Conservation (phyloP, 2,329 filamentous ascomycete genomes). For the Chaetomium strumarium region DNA sequence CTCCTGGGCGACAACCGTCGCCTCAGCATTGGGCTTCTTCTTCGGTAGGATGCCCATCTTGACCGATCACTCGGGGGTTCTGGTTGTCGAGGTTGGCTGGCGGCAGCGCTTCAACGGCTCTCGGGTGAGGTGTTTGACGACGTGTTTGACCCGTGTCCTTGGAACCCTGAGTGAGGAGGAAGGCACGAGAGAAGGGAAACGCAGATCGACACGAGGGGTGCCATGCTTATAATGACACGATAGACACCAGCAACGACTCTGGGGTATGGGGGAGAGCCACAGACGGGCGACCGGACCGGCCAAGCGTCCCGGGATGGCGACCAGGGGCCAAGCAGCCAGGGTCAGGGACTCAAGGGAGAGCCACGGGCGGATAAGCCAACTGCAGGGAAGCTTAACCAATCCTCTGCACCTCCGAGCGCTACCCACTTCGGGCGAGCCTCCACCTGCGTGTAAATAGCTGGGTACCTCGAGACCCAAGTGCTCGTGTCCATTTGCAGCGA, state of each 20-base stretch:
- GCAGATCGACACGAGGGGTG: conserved; percentile 14
- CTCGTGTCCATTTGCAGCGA: not conserved
- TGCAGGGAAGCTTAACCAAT: conserved; percentile 25
- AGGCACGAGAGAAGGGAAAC: conserved; percentile 9
- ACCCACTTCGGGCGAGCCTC: conserved; percentile 17
- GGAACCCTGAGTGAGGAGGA: conserved; percentile 16
- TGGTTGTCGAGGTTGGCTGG: conserved; percentile 9
- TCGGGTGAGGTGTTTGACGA: conserved; percentile 13
- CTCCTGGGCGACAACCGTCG: conserved; percentile 32
- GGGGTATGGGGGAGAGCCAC: conserved; percentile 12
- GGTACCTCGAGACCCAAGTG: conserved; percentile 1
- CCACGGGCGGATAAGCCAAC: conserved; percentile 14
- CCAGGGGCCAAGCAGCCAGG: conserved; percentile 7
- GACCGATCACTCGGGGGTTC: conserved; percentile 1
- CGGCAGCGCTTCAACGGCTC: conserved; percentile 12
- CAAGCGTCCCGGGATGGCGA: conserved; percentile 11
- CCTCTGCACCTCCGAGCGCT: conserved; percentile 12
- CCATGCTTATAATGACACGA: conserved; percentile 20
- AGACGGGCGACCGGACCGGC: conserved; percentile 24
- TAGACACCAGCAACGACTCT: conserved; percentile 3
- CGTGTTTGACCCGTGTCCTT: conserved; percentile 19
- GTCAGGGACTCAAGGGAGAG: conserved; percentile 10
- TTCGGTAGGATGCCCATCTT: conserved; percentile 27
- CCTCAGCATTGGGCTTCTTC: conserved; percentile 26
- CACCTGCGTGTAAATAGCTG: conserved; percentile 20